Evolutionary conservation across 148 eudicot genomes (phyloP), one percentile per base, ranked within the genome.

Genomic region (Silene uniflora): DNA sequence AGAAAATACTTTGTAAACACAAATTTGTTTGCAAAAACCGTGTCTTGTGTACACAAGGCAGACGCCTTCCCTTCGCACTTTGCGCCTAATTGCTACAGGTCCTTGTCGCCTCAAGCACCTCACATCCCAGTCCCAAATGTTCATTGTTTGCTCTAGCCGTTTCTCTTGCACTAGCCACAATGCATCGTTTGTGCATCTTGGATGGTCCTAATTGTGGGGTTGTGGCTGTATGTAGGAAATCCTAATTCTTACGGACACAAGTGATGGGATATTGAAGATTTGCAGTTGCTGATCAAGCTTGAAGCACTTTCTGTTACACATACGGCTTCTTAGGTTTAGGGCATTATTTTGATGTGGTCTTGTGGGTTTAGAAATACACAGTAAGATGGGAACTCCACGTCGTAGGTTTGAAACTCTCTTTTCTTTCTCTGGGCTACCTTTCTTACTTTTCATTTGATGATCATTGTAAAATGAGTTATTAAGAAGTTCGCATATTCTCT

Each of bases 371-470:
- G 58, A 65, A 24, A 63, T 75, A 75, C 71, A 59, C 19, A 81
- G 14, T 39, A 77, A 73, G 66, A 81, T 73, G 81, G 80, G 71
- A 62, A 69, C 84, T 27, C 69, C 84, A 39, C 84, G 69, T 81
- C 84, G 84, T 74, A 81, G 84, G 84, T 81, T 67, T 66, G 69
- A 17, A 73, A 24, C 24, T 46, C 66, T 39, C n/a, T 18, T 62
- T 18, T 11, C 6, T 65, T 59, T 52, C 5, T 11, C 2, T 12
- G 13, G 44, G 7, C 6, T 69, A 32, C 8, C 23, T 13, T 60
- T 76, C 46, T 10, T n/a, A 59, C 42, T 21, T 14, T 42, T 23
- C 79, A 69, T 66, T 17, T 35, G 4, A 64, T 65, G 18, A 12
- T 14, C 79, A 11, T 47, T 60, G 7, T 49, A 12, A 55, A 2